Base-by-base conservation (phyloP, 164 flowering plant species). In the Annona cherimola region DNA sequence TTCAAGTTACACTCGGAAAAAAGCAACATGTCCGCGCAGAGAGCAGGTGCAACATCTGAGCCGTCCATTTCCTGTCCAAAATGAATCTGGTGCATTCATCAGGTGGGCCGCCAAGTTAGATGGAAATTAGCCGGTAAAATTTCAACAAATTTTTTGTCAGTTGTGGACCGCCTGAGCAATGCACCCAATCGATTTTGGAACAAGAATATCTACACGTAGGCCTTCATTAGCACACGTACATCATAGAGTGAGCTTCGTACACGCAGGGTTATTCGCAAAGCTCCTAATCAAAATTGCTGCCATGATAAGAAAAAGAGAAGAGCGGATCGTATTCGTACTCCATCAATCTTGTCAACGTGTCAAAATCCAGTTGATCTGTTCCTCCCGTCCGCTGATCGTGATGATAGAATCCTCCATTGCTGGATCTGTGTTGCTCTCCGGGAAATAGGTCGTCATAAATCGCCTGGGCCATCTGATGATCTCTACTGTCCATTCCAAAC, bases 241-340 rank as follows among this genome's bases (percentile, higher is more conserved):
- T 50, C 11, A 16, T 6, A 2, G 11, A 50, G 57, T 16, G 9
- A 16, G 14, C 57, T 50, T 50, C 14, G 57, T 50, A 50, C 57
- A 50, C 18, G 57, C 14, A 50, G 11, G 57, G 18, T 50, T 5
- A 50, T 26, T 26, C 0, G 57, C 57, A 50, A 50, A 50, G 57
- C 57, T 50, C 57, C 57, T 50, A 50, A 50, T 50, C 57, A 50
- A 50, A 16, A 50, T 50, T 64, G 14, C 19, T 11, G 6, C 26
- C 69, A 4, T 26, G 35, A 26, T 42, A 44, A 7, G 54, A 44
- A 43, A 70, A 61, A 61, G 42, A 70, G 66, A 42, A 43, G 59
- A 70, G 62, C 18, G 35, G 12, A 50, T 71, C 67, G 4, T 46
- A 61, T 45, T 71, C 68, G 54, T 63, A 26, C 35, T 71, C 61